phyloP scores from a whole-genome alignment of 805 yeast genomes.

The Candida andamanensis region DNA sequence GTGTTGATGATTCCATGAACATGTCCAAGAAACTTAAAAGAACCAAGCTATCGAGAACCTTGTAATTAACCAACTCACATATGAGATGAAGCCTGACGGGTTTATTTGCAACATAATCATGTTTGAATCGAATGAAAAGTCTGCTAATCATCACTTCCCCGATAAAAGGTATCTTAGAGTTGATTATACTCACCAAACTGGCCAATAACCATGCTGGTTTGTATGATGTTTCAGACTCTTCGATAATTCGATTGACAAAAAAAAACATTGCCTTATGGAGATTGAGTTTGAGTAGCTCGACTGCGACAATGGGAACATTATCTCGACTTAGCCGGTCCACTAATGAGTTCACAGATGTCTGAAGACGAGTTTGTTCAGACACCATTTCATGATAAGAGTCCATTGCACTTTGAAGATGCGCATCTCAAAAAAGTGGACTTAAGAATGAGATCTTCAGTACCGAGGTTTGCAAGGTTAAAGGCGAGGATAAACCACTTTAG shows the following conservation, averaged over 20 bases:
- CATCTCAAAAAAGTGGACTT: too few species aligned
- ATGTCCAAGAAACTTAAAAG: constrained; percentile 32
- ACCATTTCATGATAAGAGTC: constrained; percentile 41
- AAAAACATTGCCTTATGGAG: constrained; percentile 58
- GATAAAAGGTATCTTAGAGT: constrained; percentile 62
- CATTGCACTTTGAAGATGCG: background rate
- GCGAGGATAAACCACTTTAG: constrained; percentile 1
- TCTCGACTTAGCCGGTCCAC: constrained; percentile 41
- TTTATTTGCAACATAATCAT: constrained; percentile 45
- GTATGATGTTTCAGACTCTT: constrained; percentile 11
- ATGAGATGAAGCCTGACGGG: constrained; percentile 45
- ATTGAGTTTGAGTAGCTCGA: constrained; percentile 52
- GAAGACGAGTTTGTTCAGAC: constrained; percentile 42
- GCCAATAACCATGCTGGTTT: constrained; percentile 47
- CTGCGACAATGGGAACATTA: constrained; percentile 46
- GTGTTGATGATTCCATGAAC: constrained; percentile 39
- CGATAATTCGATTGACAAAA: constrained; percentile 46
- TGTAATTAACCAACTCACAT: constrained; percentile 59
- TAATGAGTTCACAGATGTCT: constrained; percentile 41
- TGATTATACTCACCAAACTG: constrained; percentile 52
- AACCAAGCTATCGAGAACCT: constrained; percentile 38
- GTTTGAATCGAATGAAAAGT: constrained; percentile 53
- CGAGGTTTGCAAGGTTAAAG: background rate
- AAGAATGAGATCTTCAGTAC: too few species aligned
- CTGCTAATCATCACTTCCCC: constrained; percentile 56